Conservation (phyloP, 2,329 filamentous ascomycete species). For the Massarina eburnea region DNA sequence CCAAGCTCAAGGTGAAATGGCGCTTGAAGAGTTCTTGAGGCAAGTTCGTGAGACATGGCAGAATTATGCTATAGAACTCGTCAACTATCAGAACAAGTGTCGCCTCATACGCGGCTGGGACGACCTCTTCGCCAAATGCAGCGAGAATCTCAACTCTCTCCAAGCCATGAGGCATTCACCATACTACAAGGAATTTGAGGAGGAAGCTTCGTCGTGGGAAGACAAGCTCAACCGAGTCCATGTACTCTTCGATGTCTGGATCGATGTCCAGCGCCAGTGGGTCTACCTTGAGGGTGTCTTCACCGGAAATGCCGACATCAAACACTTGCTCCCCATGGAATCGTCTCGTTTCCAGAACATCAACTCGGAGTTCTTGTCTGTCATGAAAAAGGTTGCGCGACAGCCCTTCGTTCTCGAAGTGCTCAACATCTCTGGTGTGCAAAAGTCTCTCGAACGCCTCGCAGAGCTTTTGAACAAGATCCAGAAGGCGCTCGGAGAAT, state of each 20-base stretch:
- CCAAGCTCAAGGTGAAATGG: slow-evolving; percentile 97
- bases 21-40: slow-evolving; percentile 93
- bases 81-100: slow-evolving; percentile 98
- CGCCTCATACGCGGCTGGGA: slow-evolving; percentile 97
- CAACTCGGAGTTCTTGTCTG: slow-evolving; percentile 97
- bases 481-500: slow-evolving; percentile 97
- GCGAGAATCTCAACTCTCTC: slow-evolving; percentile 94
- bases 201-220: slow-evolving; percentile 95
- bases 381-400: slow-evolving; percentile 99
- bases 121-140: slow-evolving; percentile 96
- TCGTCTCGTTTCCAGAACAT: slow-evolving; percentile 98
- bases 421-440: slow-evolving; percentile 90
- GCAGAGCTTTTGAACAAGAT: slow-evolving; percentile 99
- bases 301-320: slow-evolving; percentile 97
- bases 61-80: slow-evolving; percentile 88
- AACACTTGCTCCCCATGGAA: slow-evolving; percentile 93
- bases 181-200: slow-evolving; percentile 99
- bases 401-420: slow-evolving; percentile 95
- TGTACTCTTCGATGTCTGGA: slow-evolving; percentile 98
- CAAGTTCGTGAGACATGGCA: slow-evolving; percentile 97
- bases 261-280: slow-evolving; percentile 99
- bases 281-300: slow-evolving; percentile 99
- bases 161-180: slow-evolving; percentile 99
- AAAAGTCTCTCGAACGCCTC: slow-evolving; percentile 91
- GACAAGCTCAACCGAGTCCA: slow-evolving; percentile 97